phyloP scores from a whole-genome alignment of 305 asterid species.

The Fraxinus angustifolia region DNA sequence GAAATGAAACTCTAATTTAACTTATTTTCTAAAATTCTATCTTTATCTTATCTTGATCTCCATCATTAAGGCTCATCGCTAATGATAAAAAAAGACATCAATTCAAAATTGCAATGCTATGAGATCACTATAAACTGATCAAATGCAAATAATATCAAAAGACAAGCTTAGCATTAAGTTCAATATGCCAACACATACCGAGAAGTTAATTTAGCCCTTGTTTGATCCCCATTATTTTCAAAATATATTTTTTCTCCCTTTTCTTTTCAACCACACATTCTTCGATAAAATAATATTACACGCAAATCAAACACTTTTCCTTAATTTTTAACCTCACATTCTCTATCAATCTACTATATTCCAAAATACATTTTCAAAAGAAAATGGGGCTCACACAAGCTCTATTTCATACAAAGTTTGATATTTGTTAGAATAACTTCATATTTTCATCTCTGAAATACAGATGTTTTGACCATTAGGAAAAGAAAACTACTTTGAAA shows the following conservation, averaged over 20 bases:
- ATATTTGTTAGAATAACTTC: not conserved
- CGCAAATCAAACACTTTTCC: too few relatives aligned
- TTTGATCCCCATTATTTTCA: not conserved
- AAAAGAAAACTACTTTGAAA: not conserved
- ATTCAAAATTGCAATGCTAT: not conserved
- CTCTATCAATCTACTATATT: not conserved
- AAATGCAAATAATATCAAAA: not conserved
- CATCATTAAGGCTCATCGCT: slow-evolving; percentile 8
- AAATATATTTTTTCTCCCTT: too few relatives aligned
- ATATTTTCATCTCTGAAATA: slow-evolving; percentile 15
- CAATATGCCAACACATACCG: not conserved
- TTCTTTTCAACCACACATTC: not conserved
- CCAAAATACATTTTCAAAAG: not conserved
- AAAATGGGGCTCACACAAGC: not conserved
- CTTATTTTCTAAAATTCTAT: not conserved
- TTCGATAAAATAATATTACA: too few relatives aligned
- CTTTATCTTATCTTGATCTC: not conserved
- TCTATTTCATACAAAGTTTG: not conserved
- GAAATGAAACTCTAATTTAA: not conserved
- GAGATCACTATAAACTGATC: slow-evolving; percentile 2
- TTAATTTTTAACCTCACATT: too few relatives aligned
- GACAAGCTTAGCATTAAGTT: slow-evolving; percentile 1
- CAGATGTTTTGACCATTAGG: not conserved
- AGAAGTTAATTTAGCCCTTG: not conserved
- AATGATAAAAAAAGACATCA: not conserved